phyloP scores from a whole-genome alignment of 352 stramenopile species.

The Phytophthora sansomeana region DNA sequence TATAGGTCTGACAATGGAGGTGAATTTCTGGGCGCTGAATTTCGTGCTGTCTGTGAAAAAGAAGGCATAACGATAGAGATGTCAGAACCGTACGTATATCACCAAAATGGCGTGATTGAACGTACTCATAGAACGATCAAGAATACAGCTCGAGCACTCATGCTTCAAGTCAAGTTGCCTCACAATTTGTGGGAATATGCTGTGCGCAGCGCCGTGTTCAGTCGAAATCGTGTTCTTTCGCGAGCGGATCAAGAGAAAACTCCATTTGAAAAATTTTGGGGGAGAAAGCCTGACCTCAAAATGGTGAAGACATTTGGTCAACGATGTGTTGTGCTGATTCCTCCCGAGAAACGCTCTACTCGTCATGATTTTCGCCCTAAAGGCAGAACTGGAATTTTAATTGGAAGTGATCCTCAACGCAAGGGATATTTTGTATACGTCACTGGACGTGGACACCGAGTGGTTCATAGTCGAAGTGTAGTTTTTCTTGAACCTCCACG shows the following conservation, averaged over 20 bases:
- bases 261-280: too few relatives aligned
- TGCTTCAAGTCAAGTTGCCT: not conserved
- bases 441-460: not conserved
- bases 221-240: slow-evolving; percentile 3
- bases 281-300: too few relatives aligned
- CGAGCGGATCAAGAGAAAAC: too few relatives aligned
- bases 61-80: slow-evolving; percentile 5
- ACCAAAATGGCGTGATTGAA: slow-evolving; percentile 15
- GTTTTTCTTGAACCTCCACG: slow-evolving; percentile 15
- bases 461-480: slow-evolving; percentile 18
- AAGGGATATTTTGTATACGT: slow-evolving; percentile 28
- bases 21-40: slow-evolving; percentile 8
- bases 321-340: slow-evolving; percentile 11
- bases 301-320: too few relatives aligned
- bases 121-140: slow-evolving; percentile 7
- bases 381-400: slow-evolving; percentile 3
- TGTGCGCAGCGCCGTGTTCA: not conserved
- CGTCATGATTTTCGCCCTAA: slow-evolving; percentile 8
- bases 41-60: not conserved
- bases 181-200: slow-evolving; percentile 18
- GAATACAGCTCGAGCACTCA: not conserved
- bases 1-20: slow-evolving; percentile 14
- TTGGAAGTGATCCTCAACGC: slow-evolving; percentile 16
- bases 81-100: not conserved
- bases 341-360: slow-evolving; percentile 4